phyloP scores from a whole-genome alignment of 139 green algal species.

The Gonium pectorale region DNA sequence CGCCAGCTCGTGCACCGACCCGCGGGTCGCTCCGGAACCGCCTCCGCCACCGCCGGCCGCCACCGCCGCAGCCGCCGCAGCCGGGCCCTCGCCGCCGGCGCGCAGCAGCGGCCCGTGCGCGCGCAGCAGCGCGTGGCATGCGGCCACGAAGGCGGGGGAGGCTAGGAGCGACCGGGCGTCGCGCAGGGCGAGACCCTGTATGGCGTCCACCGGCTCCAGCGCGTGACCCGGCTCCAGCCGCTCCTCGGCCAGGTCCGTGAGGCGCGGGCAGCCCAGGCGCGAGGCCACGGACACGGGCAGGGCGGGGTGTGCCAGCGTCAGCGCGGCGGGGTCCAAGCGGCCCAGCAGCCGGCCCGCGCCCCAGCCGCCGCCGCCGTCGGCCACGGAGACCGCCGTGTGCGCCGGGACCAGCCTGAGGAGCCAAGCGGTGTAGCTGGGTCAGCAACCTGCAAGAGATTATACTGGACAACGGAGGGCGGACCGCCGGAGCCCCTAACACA shows the following conservation, averaged over 20 bases:
- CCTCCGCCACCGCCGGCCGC: not conserved
- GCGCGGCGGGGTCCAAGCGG: slow-evolving; percentile 57
- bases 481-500: too few species aligned
- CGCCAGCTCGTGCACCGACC: slow-evolving; percentile 34
- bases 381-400: slow-evolving; percentile 38
- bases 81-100: not conserved
- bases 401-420: slow-evolving; percentile 48
- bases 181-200: slow-evolving; percentile 35
- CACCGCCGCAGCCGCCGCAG: not conserved
- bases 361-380: slow-evolving; percentile 26
- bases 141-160: slow-evolving; percentile 26
- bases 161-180: slow-evolving; percentile 15
- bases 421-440: too few species aligned
- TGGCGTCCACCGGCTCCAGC: slow-evolving; percentile 49
- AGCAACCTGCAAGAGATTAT: too few species aligned
- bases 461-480: too few species aligned
- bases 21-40: not conserved
- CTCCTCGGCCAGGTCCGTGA: slow-evolving; percentile 63
- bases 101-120: slow-evolving; percentile 26
- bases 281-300: slow-evolving; percentile 48
- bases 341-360: slow-evolving; percentile 56
- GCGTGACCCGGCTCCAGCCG: slow-evolving; percentile 27
- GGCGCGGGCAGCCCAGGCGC: slow-evolving; percentile 57
- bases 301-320: slow-evolving; percentile 61
- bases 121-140: slow-evolving; percentile 31